Base-by-base conservation (phyloP, 2,329 filamentous ascomycete species). In the Nemania sp. region DNA sequence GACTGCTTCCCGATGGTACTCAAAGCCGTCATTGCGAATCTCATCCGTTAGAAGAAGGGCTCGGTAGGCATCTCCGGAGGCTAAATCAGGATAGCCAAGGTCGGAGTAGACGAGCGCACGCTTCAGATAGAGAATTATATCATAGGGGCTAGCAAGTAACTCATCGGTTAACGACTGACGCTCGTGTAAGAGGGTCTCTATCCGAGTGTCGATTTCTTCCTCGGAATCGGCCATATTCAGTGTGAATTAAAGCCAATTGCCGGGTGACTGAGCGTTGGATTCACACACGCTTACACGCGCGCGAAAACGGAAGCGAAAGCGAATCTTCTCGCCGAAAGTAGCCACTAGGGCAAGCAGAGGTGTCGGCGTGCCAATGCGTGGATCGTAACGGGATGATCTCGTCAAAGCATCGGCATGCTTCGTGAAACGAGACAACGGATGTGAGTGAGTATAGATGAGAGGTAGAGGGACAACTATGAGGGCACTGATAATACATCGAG, bases 11-110 rank as follows among this genome's bases (percentile, higher is more conserved):
- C 93, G 89, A 77, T 96, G 91, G 75, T 94, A 97, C 79, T 98
- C 93, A 73, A 92, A 94, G 45, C 88, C 87, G 69, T 95, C 92
- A 64, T 96, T 90, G 70, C 86, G 80, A 41, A 93, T 87, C 72
- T 96, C 93, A 76, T 98, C 95, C 18, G 92, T 87, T 54, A 99
- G 83, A 3, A 97, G 87, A n/a, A 98, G 85, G 0, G 94, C 94
- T 63, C 92, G 91, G 78, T 98, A 98, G 5, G 93, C 93, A 83
- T 98, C 94, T 38, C 93, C 93, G 11, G 91, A 90, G 5, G 94
- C 94, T 45, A 99, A 87, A 79, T 99, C 96, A 0, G 93, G 93
- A 79, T 97, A 98, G 43, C 89, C 93, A 54, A 98, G 85, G 53
- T 89, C 83, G 18, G 89, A 87, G 79, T 98, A 89, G 49, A 92